Base-by-base conservation (phyloP, 139 green algal species). In the Micractinium sp. region DNA sequence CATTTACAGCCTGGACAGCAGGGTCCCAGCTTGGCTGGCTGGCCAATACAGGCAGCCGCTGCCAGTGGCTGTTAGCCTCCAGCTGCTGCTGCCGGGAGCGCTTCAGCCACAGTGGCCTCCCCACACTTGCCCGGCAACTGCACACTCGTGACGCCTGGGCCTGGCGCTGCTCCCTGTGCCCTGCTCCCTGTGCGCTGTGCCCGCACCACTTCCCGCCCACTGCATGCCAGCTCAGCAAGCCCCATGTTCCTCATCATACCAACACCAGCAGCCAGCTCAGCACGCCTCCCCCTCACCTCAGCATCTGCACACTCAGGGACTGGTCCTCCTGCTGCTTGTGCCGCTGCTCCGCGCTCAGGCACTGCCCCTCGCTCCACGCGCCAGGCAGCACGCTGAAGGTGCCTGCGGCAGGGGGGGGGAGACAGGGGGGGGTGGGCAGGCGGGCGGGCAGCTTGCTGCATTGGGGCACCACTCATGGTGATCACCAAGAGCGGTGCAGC, bases 351-450 rank as follows among this genome's bases (percentile, higher is more conserved):
- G 47, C 31, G 25, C 73, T 79, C 23, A 71, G 60, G 81, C 90
- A 92, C 82, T 92, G 88, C 25, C 23, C 27, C 3, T 36, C 7
- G 33, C n/a, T 81, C 79, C 63, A 89, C 3, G 90, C 90, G 35
- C 90, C 90, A 2, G 90, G 86, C 27, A 92, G 82, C 41, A 81
- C 13, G 80, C 81, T 92, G 56, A 73, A 89, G 38, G 89, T 93
- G 69, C 90, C 88, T 88, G 71, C 63, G 22, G 36, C 53, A 25
- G 80, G 39, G 71, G 22, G 35, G 76, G 38, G 74, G n/a, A n/a
- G 3, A 38, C 76, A 31, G 14, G 1, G 18, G 18, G 76, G 1
- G 31, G 76, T 60, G n/a, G 33, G 73, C 33, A 41, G 16, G 73
- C 39, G 22, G 15, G 73, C n/a, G 15, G 39, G 73, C 14, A 22